These are phyloP conservation scores for Daldinia loculata DNA, from an alignment of 495 filamentous ascomycete species.

Conservation along the genomic window DNA sequence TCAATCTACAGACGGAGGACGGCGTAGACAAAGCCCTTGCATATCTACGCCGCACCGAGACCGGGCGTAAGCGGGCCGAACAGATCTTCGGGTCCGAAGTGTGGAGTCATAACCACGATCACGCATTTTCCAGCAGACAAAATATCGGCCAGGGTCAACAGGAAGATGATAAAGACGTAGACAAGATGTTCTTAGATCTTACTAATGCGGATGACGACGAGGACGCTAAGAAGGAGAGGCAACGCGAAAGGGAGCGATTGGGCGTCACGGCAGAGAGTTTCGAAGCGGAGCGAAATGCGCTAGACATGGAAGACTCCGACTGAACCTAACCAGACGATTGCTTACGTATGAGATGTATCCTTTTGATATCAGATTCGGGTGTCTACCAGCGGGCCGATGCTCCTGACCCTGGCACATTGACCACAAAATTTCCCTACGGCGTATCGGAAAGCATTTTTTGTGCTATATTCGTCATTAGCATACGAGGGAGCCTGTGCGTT, in stretches of 20 bases:
- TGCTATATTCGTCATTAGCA: constrained; percentile 16
- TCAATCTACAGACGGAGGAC: constrained; percentile 44
- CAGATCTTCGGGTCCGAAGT: constrained; percentile 51
- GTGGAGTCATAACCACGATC: constrained; percentile 45
- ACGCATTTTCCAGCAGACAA: constrained; percentile 33
- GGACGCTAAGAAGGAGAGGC: constrained; percentile 45
- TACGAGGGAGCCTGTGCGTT: constrained; percentile 7
- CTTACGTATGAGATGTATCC: neutral
- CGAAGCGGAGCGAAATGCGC: constrained; percentile 48
- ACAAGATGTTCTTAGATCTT: constrained; percentile 63
- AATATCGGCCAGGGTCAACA: constrained; percentile 43
- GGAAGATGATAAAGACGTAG: constrained; percentile 55
- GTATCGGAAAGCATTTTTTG: constrained; percentile 24
- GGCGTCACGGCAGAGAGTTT: constrained; percentile 49
- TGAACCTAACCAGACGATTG: constrained; percentile 5
- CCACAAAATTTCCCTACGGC: constrained; percentile 14
- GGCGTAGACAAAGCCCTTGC: constrained; percentile 50
- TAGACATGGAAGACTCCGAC: constrained; percentile 51
- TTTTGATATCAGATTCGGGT: neutral
- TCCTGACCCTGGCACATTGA: neutral
- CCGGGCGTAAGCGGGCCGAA: constrained; percentile 51
- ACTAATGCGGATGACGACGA: constrained; percentile 62
- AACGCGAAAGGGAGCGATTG: constrained; percentile 35
- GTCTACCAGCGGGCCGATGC: neutral
- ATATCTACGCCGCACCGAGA: constrained; percentile 51